Conservation (phyloP, 179 eudicot genomes). For the Pouteria campechiana region DNA sequence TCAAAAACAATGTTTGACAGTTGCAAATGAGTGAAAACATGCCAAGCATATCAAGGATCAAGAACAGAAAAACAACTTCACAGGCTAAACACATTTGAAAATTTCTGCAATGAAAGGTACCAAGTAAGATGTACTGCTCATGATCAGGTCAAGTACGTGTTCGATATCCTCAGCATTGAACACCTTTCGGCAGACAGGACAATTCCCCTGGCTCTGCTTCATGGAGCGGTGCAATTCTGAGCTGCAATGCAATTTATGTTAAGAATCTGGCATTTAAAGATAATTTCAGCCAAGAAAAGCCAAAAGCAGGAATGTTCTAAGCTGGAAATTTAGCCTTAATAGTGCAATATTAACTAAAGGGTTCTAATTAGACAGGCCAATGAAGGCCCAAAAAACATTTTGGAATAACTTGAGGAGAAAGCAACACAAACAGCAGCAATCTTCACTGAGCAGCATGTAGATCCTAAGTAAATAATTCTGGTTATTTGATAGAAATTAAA, state of each 20-base stretch:
- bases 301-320: too few species aligned
- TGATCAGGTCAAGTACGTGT: slow-evolving; percentile 74
- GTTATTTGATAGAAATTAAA: too few species aligned
- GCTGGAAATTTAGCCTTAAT: too few species aligned
- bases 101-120: slow-evolving; percentile 23
- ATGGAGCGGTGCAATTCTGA: slow-evolving; percentile 18
- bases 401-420: too few species aligned
- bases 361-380: too few species aligned
- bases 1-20: not conserved
- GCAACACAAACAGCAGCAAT: too few species aligned
- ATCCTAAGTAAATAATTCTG: too few species aligned
- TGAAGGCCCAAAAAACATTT: too few species aligned
- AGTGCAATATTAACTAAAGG: too few species aligned
- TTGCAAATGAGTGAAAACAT: not conserved
- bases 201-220: slow-evolving; percentile 46
- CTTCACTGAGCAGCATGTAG: too few species aligned
- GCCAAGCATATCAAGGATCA: not conserved
- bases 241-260: slow-evolving; percentile 10
- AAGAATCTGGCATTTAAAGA: too few species aligned
- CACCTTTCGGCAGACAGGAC: slow-evolving; percentile 85
- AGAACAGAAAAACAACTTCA: not conserved
- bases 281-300: too few species aligned
- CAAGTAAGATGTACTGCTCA: slow-evolving; percentile 26
- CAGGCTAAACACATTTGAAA: not conserved
- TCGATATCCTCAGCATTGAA: slow-evolving; percentile 79